These are phyloP conservation scores for Backusella luteola DNA, from an alignment of 192 early-diverging fungal species.

Conservation along the genomic window DNA sequence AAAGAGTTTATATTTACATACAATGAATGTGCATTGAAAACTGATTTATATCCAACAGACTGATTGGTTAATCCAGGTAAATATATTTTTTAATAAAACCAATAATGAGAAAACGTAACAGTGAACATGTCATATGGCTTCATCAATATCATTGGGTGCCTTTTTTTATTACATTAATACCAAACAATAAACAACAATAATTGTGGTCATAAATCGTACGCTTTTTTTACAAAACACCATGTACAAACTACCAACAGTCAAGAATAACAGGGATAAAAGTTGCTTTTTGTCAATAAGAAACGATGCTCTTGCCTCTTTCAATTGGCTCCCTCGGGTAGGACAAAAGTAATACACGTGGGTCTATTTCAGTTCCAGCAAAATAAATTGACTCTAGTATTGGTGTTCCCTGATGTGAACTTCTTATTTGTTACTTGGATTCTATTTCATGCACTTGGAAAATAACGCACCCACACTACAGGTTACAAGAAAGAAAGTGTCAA, in stretches of 20 bases:
- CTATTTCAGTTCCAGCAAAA: background rate
- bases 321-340: background rate
- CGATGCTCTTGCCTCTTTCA: background rate
- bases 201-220: too few relatives aligned
- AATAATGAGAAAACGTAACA: background rate
- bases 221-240: too few relatives aligned
- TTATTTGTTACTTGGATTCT: background rate
- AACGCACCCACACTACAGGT: background rate
- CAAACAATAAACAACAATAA: too few relatives aligned
- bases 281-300: background rate
- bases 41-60: background rate
- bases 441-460: constrained; percentile 2
- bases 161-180: background rate
- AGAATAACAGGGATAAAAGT: background rate
- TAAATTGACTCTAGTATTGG: background rate
- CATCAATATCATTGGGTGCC: background rate
- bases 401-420: background rate
- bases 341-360: background rate
- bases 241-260: too few relatives aligned
- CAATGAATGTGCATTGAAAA: background rate
- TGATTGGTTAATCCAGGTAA: background rate
- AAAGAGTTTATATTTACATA: background rate
- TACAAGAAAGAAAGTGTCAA: background rate
- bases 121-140: background rate
- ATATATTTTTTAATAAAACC: background rate